A percentile compares a stretch with the other conserved stretches of the same genome.
phyloP scores from a whole-genome alignment of 345 rosid species.

The Limnanthes douglasii region DNA sequence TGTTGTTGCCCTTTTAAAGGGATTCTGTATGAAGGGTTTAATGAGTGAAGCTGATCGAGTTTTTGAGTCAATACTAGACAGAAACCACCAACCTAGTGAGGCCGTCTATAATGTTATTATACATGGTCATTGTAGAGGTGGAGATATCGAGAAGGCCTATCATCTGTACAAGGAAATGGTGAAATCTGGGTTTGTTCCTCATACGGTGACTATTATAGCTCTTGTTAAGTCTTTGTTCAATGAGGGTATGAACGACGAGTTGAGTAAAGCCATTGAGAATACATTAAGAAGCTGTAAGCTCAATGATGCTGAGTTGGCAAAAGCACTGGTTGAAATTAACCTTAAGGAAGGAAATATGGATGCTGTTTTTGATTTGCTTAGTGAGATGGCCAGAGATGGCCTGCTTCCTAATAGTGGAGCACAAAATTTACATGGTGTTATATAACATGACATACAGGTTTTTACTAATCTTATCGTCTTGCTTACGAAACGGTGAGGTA shows the following conservation, averaged over 20 bases:
- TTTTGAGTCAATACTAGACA: slow-evolving; percentile 53
- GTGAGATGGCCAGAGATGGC: slow-evolving; percentile 87
- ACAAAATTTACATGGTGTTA: no score
- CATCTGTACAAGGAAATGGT: slow-evolving; percentile 56
- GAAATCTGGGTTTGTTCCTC: slow-evolving; percentile 39
- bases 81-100: slow-evolving; percentile 43
- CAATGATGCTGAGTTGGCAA: slow-evolving; percentile 61
- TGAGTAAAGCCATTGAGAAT: slow-evolving; percentile 34
- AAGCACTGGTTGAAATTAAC: slow-evolving; percentile 61
- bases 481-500: no score
- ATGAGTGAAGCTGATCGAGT: slow-evolving; percentile 71
- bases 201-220: slow-evolving; percentile 49
- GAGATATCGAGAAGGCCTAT: slow-evolving; percentile 45
- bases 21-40: slow-evolving; percentile 89
- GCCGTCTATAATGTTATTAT: slow-evolving; percentile 60
- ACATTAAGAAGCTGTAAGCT: slow-evolving; percentile 59
- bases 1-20: slow-evolving; percentile 56
- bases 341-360: slow-evolving; percentile 83
- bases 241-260: slow-evolving; percentile 35
- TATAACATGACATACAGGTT: no score
- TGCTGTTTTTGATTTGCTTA: slow-evolving; percentile 46
- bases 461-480: no score
- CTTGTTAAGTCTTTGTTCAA: slow-evolving; percentile 46
- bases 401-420: slow-evolving; percentile 51
- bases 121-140: slow-evolving; percentile 69